Percentiles rank a stretch among this genome's conserved stretches.
Evolutionary conservation across 2,329 filamentous ascomycete species (phyloP).

Genomic region (Ambrosiella xylebori): DNA sequence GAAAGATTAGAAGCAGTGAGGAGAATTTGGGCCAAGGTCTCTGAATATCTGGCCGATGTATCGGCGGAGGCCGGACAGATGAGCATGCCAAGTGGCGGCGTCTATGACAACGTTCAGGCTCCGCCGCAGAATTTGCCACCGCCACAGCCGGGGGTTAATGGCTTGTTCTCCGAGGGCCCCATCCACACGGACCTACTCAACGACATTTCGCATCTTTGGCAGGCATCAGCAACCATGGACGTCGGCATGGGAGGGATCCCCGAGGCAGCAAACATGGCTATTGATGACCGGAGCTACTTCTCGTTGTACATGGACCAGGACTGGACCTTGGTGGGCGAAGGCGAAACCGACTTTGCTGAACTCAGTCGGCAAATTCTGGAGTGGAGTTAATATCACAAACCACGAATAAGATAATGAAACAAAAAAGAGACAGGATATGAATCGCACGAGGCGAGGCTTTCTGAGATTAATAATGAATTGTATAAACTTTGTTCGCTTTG

Average conservation of each 20-base stretch:
- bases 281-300: conserved; percentile 11
- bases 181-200: conserved; percentile 11
- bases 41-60: conserved; percentile 7
- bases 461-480: too few species aligned
- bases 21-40: conserved; percentile 12
- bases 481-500: too few species aligned
- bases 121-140: background rate
- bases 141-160: conserved; percentile 5
- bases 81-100: background rate
- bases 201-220: conserved; percentile 13
- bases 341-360: conserved; percentile 11
- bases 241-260: conserved; percentile 7
- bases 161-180: conserved; percentile 8
- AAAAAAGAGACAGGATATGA: background rate
- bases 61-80: background rate
- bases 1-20: conserved; percentile 11
- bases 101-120: background rate
- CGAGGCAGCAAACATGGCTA: conserved; percentile 7
- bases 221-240: conserved; percentile 1
- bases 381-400: conserved; percentile 5
- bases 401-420: background rate
- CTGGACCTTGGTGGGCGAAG: conserved; percentile 11
- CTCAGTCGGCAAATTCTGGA: conserved; percentile 11
- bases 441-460: too few species aligned
- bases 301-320: conserved; percentile 12